Conservation (phyloP, 2,329 filamentous ascomycete genomes). For the Fusarium torulosum region DNA sequence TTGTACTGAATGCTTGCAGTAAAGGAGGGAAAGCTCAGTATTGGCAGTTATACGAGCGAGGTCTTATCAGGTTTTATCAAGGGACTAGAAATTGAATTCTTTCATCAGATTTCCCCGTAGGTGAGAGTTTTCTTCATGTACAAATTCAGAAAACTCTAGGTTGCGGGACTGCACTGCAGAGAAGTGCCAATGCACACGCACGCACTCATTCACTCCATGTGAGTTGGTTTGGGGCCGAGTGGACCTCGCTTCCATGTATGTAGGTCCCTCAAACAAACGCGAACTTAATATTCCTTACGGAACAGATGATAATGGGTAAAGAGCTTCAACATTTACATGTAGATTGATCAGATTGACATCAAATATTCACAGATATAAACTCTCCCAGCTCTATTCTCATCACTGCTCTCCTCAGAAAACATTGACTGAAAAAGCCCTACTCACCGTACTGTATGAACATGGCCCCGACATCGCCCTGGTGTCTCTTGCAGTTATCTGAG, state of each 20-base stretch:
- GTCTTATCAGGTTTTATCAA: not conserved
- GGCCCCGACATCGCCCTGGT: constrained; percentile 34
- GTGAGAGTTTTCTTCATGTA: not conserved
- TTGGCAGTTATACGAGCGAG: not conserved
- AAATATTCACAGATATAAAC: not conserved
- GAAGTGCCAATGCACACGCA: constrained; percentile 14
- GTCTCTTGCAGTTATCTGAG: constrained; percentile 12
- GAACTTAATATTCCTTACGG: not conserved
- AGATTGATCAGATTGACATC: not conserved
- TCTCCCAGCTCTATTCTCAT: not conserved
- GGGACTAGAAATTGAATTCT: not conserved
- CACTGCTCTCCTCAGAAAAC: not conserved
- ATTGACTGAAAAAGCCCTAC: constrained; percentile 1
- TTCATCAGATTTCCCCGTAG: not conserved
- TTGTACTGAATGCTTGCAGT: not conserved
- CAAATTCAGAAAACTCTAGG: not conserved
- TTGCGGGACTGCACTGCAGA: constrained; percentile 2
- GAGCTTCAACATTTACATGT: not conserved
- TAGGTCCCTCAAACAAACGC: not conserved
- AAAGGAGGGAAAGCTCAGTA: not conserved
- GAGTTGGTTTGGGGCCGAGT: constrained; percentile 17
- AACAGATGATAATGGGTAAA: not conserved
- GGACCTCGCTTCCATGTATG: constrained; percentile 7
- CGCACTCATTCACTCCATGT: not conserved
- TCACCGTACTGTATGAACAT: constrained; percentile 27